phyloP scores from a whole-genome alignment of 345 rosid genomes.

The Brassica rapa region DNA sequence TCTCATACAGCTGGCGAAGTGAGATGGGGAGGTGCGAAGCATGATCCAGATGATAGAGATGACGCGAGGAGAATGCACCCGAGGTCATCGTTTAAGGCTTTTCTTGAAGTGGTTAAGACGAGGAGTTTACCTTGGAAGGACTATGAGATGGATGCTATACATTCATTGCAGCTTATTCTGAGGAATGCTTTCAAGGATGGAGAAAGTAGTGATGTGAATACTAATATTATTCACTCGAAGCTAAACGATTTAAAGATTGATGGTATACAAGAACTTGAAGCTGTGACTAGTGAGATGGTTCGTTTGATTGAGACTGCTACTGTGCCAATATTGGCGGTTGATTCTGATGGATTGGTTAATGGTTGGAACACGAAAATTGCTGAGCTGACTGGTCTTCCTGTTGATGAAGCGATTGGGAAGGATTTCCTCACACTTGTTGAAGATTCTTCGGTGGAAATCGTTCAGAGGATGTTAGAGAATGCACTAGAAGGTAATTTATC shows the following conservation, averaged over 20 bases:
- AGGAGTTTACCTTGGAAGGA: slow-evolving; percentile 98
- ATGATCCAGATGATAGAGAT: slow-evolving; percentile 74
- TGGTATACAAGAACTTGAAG: slow-evolving; percentile 88
- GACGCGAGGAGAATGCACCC: slow-evolving; percentile 92
- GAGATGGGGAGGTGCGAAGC: slow-evolving; percentile 96
- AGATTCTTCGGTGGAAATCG: slow-evolving; percentile 69
- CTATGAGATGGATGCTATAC: slow-evolving; percentile 96
- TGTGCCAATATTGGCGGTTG: slow-evolving; percentile 92
- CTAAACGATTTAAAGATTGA: slow-evolving; percentile 76
- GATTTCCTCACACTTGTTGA: slow-evolving; percentile 81
- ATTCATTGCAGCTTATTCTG: slow-evolving; percentile 90
- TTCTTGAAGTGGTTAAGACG: slow-evolving; percentile 80
- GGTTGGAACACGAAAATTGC: slow-evolving; percentile 96
- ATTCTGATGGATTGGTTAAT: slow-evolving; percentile 79
- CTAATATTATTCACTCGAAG: slow-evolving; percentile 57
- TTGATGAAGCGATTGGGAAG: slow-evolving; percentile 83
- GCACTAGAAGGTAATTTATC: slow-evolving; percentile 73
- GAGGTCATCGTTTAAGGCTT: slow-evolving; percentile 94
- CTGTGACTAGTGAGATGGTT: slow-evolving; percentile 95
- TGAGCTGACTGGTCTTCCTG: slow-evolving; percentile 79
- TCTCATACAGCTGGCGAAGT: slow-evolving; percentile 82
- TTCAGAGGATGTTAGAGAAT: slow-evolving; percentile 63
- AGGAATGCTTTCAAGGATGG: slow-evolving; percentile 74
- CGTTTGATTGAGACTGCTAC: slow-evolving; percentile 91
- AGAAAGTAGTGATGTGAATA: slow-evolving; percentile 47